Evolutionary conservation across 164 flowering plant species (phyloP).

Genomic region (Santalum album): DNA sequence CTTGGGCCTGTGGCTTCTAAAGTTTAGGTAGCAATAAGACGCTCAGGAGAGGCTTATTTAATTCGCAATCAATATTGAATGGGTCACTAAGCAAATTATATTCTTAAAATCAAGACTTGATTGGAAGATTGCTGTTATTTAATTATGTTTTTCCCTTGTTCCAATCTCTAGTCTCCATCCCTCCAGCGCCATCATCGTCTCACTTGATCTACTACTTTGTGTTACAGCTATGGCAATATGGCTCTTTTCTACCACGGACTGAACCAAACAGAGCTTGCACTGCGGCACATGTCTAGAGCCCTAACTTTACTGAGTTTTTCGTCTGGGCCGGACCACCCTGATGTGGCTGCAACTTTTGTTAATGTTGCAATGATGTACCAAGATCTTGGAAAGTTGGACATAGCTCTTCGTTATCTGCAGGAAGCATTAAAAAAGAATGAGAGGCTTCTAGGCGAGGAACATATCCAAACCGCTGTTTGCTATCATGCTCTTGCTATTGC

Average conservation of each 20-base stretch:
- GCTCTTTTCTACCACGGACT: slow-evolving; percentile 98
- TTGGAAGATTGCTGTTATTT: too few species aligned
- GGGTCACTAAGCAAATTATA: too few species aligned
- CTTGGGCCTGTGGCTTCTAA: too few species aligned
- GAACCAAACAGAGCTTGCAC: slow-evolving; percentile 92
- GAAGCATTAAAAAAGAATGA: slow-evolving; percentile 97
- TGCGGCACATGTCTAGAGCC: slow-evolving; percentile 87
- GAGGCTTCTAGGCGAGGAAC: slow-evolving; percentile 89
- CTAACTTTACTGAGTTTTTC: slow-evolving; percentile 76
- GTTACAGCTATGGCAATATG: slow-evolving; percentile 93
- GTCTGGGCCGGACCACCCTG: slow-evolving; percentile 97
- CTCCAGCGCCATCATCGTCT: too few species aligned
- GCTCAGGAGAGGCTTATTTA: too few species aligned
- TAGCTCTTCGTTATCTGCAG: slow-evolving; percentile 93
- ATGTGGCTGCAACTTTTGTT: slow-evolving; percentile 95
- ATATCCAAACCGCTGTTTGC: slow-evolving; percentile 97
- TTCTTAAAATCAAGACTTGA: too few species aligned
- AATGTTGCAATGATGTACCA: slow-evolving; percentile 99
- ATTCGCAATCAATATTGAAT: too few species aligned
- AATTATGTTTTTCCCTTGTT: neutral
- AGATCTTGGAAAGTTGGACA: slow-evolving; percentile 85
- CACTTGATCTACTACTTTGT: slow-evolving; percentile 11
- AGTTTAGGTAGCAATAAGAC: too few species aligned
- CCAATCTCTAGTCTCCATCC: neutral
- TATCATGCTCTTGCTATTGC: slow-evolving; percentile 99